Evolutionary conservation across 805 yeast genomes (phyloP), one percentile per base, ranked within the genome.

Genomic region (Wickerhamomyces hampshirensis): DNA sequence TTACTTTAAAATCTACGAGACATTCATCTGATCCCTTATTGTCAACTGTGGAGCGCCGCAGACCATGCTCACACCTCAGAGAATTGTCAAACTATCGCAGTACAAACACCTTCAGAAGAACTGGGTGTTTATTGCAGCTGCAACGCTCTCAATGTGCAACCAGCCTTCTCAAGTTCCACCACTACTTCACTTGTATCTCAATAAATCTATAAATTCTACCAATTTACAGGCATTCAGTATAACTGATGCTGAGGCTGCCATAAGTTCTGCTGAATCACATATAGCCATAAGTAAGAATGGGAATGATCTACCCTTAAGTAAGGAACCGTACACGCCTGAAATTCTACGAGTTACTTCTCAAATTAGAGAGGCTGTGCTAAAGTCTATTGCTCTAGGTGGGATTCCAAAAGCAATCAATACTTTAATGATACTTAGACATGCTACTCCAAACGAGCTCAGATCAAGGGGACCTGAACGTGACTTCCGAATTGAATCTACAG

Each of bases 371-470:
- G 79, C 88, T 7, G 62, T 89, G 3, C 62, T 89, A 51, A 89
- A 88, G 53, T 69, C 86, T 4, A 71, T 83, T 0, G 95, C 95
- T 0, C 62, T 89, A 31, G 75, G 79, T 12, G 97, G 97, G 0
- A 66, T 88, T 11, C 97, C 97, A 1, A 80, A 80, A 47, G 75
- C 88, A 2, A 89, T 89, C 56, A 89, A 88, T 56, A 73, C 94
- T 1, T 60, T 89, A 50, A 80, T 75, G 49, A 66, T 69, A 13
- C 63, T 88, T 38, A 75, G 75, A 41, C 71, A 71, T 18, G 77
- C 68, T 1, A 84, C 95, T 0, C 95, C 96, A 5, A 32, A 42
- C 1, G 54, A 59, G 10, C 52, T 77, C 19, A 53, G 73, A 9
- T 66, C 65, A 5, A 46, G 54, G 3, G 30, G 32, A 11, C 35